These are phyloP conservation scores for Boletellus ananiceps DNA, from an alignment of 768 basidiomycete species.

Conservation along the genomic window DNA sequence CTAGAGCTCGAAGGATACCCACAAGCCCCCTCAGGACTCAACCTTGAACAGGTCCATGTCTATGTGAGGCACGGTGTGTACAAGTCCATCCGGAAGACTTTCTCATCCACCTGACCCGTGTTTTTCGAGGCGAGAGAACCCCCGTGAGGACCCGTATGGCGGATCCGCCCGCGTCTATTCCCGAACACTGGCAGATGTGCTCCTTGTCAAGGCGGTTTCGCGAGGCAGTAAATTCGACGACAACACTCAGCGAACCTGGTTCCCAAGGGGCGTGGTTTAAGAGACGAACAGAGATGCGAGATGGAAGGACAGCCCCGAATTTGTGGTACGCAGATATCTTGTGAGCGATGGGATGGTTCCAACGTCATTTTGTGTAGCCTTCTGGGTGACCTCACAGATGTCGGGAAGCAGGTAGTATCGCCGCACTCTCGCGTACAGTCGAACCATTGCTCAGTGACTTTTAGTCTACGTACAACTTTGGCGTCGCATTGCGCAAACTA, in stretches of 20 bases:
- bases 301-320: slow-evolving; percentile 51
- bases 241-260: slow-evolving; percentile 2
- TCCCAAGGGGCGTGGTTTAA: slow-evolving; percentile 35
- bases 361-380: slow-evolving; percentile 39
- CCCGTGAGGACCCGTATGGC: slow-evolving; percentile 68
- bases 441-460: slow-evolving; percentile 1
- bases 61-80: slow-evolving; percentile 70
- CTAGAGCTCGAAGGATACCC: slow-evolving; percentile 62
- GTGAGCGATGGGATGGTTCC: background rate
- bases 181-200: slow-evolving; percentile 67
- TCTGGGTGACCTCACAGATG: slow-evolving; percentile 46
- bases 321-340: slow-evolving; percentile 50
- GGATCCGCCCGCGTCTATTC: slow-evolving; percentile 58
- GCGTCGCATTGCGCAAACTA: slow-evolving; percentile 51
- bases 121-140: slow-evolving; percentile 60
- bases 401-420: slow-evolving; percentile 55
- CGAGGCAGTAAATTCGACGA: slow-evolving; percentile 36
- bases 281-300: slow-evolving; percentile 50
- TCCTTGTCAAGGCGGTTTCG: slow-evolving; percentile 48
- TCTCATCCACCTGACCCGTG: background rate
- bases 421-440: background rate
- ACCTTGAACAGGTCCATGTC: slow-evolving; percentile 68
- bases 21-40: slow-evolving; percentile 47
- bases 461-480: slow-evolving; percentile 65
- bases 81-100: background rate